These are phyloP conservation scores for Xerocomellus chrysenteron DNA, from an alignment of 768 basidiomycete genomes.

Conservation along the genomic window DNA sequence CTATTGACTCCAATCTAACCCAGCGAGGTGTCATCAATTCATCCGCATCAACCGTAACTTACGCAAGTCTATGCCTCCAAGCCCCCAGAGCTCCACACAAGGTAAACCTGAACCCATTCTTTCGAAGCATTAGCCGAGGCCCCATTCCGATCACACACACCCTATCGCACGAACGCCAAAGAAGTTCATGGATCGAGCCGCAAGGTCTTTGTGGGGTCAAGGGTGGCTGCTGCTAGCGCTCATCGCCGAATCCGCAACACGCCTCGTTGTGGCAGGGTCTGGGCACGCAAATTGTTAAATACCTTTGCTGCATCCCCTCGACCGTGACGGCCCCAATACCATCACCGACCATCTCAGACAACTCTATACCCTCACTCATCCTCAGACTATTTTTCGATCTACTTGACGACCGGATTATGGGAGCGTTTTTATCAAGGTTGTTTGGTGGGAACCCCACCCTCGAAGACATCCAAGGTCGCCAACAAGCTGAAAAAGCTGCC, in stretches of 20 bases:
- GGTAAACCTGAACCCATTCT: not conserved
- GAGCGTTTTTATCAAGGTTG: not conserved
- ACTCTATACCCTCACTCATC: not conserved
- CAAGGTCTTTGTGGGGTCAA: constrained; percentile 4
- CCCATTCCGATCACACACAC: not conserved
- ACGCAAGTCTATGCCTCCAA: not conserved
- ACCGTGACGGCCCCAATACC: not conserved
- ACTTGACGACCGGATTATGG: constrained; percentile 6
- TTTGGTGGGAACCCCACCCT: constrained; percentile 16
- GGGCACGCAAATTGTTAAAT: not conserved
- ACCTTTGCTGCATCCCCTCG: no score
- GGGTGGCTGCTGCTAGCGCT: not conserved
- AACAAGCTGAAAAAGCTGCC: constrained; percentile 12
- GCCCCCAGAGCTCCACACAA: not conserved
- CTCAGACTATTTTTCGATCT: not conserved
- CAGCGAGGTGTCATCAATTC: not conserved
- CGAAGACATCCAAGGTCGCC: constrained; percentile 11
- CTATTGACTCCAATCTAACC: not conserved
- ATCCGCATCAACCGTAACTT: not conserved
- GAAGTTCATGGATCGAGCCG: not conserved
- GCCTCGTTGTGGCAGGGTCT: not conserved
- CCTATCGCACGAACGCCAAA: not conserved
- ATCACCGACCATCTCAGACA: not conserved
- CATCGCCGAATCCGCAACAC: not conserved
- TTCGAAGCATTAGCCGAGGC: not conserved